Evolutionary conservation across 2,329 filamentous ascomycete genomes (phyloP), one percentile per base, ranked within the genome.

Genomic region (Diaporthe nobilis): DNA sequence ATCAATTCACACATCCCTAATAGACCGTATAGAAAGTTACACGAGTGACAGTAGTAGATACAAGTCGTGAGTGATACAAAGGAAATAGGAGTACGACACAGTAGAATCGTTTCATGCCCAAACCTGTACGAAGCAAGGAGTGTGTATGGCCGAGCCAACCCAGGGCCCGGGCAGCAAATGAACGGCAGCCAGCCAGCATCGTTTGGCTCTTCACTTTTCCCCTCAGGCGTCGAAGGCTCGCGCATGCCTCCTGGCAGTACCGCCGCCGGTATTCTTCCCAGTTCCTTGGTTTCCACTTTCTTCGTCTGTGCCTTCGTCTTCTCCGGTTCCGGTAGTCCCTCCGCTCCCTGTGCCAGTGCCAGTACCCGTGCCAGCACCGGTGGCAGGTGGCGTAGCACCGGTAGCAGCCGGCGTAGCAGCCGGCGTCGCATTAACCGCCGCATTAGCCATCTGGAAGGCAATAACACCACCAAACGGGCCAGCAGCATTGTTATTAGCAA

Each of bases 401-500:
- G 57, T n/a, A 20, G 61, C 61, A 3, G 61, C 42, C 20, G 42
- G n/a, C n/a, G 39, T 44, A 22, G 25, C 61, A 12, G 42, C 25
- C 42, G 61, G 7, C 1, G 63, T 25, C 3, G 25, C 44, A 10
- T 51, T 10, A 4, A 67, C 31, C 12, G 73, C 44, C 8, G 28
- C 20, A 44, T 34, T 31, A 5, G 78, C 77, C 65, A 79, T 77
- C 72, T 79, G 78, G 78, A 79, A 78, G 15, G 78, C 77, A 28
- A 79, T 72, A 51, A 75, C 74, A 25, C 78, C 77, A 31, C 78
- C 78, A 37, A 78, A 79, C 13, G 78, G 78, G 4, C 78, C 77
- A 8, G 68, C 73, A 20, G 51, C 47, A 71, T 77, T 79, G 71
- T 78, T 73, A 73, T 79, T 79, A 57, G 74, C 77, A 65, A 79